Conservation (phyloP, 169 alveolate genomes). For the Blepharisma undulans region DNA sequence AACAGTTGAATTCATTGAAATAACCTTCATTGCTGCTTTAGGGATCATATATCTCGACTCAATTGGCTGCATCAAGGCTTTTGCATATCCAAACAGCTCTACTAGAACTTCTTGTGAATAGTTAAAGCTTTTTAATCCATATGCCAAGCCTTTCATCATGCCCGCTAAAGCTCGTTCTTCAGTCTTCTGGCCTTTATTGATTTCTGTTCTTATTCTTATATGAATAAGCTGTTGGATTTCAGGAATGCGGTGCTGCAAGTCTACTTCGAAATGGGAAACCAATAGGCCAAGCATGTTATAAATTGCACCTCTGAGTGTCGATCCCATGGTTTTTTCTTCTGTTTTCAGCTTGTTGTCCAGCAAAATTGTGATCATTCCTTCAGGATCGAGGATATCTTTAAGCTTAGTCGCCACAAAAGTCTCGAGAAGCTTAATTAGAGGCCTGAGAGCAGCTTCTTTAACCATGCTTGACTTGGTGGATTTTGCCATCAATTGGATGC, state of each 20-base stretch:
- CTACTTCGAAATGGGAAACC: slow-evolving; percentile 40
- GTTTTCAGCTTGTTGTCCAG: slow-evolving; percentile 36
- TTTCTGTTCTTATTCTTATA: slow-evolving; percentile 37
- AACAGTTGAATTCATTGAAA: slow-evolving; percentile 28
- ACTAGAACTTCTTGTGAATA: slow-evolving; percentile 38
- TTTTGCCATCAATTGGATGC: slow-evolving; percentile 42
- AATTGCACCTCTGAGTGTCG: slow-evolving; percentile 61
- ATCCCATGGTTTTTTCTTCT: slow-evolving; percentile 62
- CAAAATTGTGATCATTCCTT: slow-evolving; percentile 34
- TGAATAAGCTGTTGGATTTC: slow-evolving; percentile 49
- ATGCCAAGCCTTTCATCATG: slow-evolving; percentile 54
- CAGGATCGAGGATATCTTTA: slow-evolving; percentile 45
- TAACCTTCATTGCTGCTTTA: slow-evolving; percentile 51
- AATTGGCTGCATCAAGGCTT: slow-evolving; percentile 47
- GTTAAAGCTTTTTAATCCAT: slow-evolving; percentile 43
- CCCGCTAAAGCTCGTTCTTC: slow-evolving; percentile 61
- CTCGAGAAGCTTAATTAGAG: slow-evolving; percentile 49
- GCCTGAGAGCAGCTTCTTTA: slow-evolving; percentile 55
- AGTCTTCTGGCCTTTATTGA: slow-evolving; percentile 50
- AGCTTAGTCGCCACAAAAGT: slow-evolving; percentile 39
- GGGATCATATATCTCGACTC: slow-evolving; percentile 36
- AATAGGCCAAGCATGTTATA: slow-evolving; percentile 60
- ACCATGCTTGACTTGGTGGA: slow-evolving; percentile 53
- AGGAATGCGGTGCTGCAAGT: slow-evolving; percentile 22
- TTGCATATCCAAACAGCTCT: slow-evolving; percentile 37